A percentile compares a stretch with the other conserved stretches of the same genome.
Conservation (phyloP, 495 filamentous ascomycete species). For the Aspergillus leporis region DNA sequence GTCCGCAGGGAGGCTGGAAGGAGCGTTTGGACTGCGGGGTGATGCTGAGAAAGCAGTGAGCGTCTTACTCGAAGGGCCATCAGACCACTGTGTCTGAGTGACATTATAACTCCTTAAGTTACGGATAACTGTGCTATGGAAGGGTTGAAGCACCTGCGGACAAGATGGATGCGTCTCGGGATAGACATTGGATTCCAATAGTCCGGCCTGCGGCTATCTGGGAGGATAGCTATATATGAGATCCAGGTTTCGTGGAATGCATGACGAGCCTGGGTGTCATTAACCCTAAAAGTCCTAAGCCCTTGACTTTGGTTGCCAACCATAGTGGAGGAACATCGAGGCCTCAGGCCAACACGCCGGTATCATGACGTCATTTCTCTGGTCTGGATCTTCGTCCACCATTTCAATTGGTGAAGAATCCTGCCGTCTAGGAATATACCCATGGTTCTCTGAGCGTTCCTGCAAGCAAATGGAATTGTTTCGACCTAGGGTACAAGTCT, state of each 20-base stretch:
- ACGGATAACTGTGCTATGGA: neutral
- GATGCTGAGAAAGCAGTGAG: neutral
- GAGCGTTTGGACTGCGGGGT: neutral
- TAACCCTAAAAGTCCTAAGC: too few relatives aligned
- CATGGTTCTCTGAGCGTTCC: neutral
- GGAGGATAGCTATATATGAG: neutral
- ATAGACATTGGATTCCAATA: too few relatives aligned
- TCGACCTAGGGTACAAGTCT: too few relatives aligned
- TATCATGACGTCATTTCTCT: neutral
- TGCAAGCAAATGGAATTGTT: neutral
- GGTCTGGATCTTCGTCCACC: neutral
- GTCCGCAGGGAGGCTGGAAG: neutral
- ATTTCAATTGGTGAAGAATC: neutral
- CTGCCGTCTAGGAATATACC: neutral
- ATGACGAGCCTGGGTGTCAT: conserved; percentile 1
- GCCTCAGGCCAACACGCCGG: neutral
- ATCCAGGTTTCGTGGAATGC: neutral
- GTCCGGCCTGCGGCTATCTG: too few relatives aligned
- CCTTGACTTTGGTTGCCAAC: neutral
- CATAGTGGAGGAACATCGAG: neutral
- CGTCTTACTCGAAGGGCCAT: neutral
- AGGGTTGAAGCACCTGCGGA: neutral
- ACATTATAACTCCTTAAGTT: neutral
- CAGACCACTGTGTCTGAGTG: neutral
- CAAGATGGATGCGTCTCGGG: too few relatives aligned